Conservation (phyloP, 129 eudicot genomes). For the Cynara cardunculus region DNA sequence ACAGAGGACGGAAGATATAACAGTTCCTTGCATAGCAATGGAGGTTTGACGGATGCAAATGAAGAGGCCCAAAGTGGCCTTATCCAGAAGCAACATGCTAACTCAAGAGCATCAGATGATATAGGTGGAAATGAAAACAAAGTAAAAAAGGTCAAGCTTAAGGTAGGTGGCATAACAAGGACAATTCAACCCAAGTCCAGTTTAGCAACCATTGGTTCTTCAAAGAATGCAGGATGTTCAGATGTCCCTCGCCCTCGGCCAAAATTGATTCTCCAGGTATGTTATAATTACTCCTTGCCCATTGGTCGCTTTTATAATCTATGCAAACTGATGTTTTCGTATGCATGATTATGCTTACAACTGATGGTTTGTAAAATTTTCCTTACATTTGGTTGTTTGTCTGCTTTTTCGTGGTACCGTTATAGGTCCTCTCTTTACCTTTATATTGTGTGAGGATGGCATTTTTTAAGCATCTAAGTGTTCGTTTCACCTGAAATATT, state of each 20-base stretch:
- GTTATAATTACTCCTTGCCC: neutral
- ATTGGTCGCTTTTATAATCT: neutral
- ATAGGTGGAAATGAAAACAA: conserved; percentile 55
- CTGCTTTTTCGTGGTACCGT: neutral
- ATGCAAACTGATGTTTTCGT: neutral
- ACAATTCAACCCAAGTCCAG: conserved; percentile 74
- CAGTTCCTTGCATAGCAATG: conserved; percentile 34
- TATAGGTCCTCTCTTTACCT: neutral
- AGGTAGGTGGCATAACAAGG: conserved; percentile 82
- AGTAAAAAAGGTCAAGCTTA: conserved; percentile 73
- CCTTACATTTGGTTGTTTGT: neutral
- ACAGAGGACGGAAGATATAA: conserved; percentile 39
- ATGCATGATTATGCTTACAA: neutral
- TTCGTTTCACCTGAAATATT: neutral
- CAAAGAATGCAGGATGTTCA: conserved; percentile 39
- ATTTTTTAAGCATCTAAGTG: neutral
- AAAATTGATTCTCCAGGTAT: conserved; percentile 57
- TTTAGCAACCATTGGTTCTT: conserved; percentile 31
- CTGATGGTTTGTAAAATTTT: neutral
- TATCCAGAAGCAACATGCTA: conserved; percentile 24
- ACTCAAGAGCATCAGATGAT: conserved; percentile 15
- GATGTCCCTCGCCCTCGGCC: conserved; percentile 46
- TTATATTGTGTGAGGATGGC: neutral
- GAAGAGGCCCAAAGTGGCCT: conserved; percentile 31
- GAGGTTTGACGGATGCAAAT: conserved; percentile 27